Evolutionary conservation across 495 filamentous ascomycete genomes (phyloP).

Genomic region (Chaetomium fimeti): DNA sequence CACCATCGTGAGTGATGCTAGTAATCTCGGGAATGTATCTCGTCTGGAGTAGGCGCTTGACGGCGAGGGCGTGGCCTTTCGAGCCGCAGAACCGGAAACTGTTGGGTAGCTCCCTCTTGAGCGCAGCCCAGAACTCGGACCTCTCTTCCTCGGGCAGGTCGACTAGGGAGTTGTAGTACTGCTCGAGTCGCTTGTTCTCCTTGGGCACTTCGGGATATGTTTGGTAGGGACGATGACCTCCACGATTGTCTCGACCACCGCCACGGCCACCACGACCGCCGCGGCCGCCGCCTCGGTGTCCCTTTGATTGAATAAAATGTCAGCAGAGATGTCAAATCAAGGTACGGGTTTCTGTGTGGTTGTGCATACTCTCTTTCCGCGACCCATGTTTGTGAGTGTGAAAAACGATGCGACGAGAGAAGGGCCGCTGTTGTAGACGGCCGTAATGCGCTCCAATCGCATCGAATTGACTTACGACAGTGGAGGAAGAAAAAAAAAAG

Average conservation of each 20-base stretch:
- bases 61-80: conserved; percentile 83
- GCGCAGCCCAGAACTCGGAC: conserved; percentile 73
- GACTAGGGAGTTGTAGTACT: conserved; percentile 75
- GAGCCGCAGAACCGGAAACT: conserved; percentile 96
- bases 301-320: conserved; percentile 6
- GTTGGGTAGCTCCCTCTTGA: conserved; percentile 83
- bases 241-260: conserved; percentile 27
- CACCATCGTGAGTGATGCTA: conserved; percentile 74
- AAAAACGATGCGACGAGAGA: conserved; percentile 21
- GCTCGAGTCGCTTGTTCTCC: conserved; percentile 73
- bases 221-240: conserved; percentile 38
- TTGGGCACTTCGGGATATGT: conserved; percentile 61
- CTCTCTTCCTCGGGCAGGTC: conserved; percentile 71
- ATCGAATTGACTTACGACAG: conserved; percentile 13
- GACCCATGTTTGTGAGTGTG: conserved; percentile 24
- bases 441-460: conserved; percentile 30
- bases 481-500: conserved; percentile 25
- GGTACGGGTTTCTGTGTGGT: background rate
- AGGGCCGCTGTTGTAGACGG: conserved; percentile 12
- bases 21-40: conserved; percentile 86
- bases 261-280: conserved; percentile 29
- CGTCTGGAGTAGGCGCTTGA: conserved; percentile 80
- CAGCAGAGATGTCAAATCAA: conserved; percentile 8
- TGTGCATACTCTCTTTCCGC: conserved; percentile 29
- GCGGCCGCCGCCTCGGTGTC: conserved; percentile 28